Evolutionary conservation across 73 alveolate genomes (phyloP).

Genomic region (Paramecium caudatum): DNA sequence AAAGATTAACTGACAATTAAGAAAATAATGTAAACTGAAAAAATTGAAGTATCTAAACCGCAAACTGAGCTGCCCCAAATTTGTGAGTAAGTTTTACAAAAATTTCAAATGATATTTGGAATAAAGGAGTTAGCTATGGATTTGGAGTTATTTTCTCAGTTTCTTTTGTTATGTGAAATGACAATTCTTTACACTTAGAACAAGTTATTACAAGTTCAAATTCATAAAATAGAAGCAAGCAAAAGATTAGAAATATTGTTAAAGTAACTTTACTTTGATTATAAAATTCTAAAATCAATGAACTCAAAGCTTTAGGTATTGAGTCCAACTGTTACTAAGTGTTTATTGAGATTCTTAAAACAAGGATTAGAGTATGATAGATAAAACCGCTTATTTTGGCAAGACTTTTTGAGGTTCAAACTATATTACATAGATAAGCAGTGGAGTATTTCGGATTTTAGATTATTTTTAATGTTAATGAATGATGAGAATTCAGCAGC

Average conservation of each 20-base stretch:
- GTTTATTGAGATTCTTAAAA: background rate
- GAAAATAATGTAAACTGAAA: background rate
- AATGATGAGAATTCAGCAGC: conserved; percentile 35
- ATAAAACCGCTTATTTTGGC: conserved; percentile 35
- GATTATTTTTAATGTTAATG: conserved; percentile 38
- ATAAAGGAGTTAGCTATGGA: background rate
- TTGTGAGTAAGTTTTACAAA: conserved; percentile 2
- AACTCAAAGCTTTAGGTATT: background rate
- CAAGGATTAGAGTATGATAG: conserved; percentile 42
- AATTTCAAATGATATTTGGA: background rate
- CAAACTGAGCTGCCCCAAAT: conserved; percentile 24
- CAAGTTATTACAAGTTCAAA: background rate
- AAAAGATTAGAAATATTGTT: conserved; percentile 1
- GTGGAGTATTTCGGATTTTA: background rate
- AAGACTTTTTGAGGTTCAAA: conserved; percentile 22
- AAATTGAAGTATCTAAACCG: background rate
- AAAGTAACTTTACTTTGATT: conserved; percentile 27
- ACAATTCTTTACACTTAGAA: background rate
- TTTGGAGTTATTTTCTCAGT: conserved; percentile 1
- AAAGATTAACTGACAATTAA: background rate
- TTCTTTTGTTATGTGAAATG: conserved; percentile 56
- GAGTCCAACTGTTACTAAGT: background rate
- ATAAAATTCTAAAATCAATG: conserved; percentile 32
- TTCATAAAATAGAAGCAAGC: conserved; percentile 18
- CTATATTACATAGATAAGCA: conserved; percentile 2